These are phyloP conservation scores for Leccinum arenicola DNA, from an alignment of 768 basidiomycete genomes.

Conservation along the genomic window DNA sequence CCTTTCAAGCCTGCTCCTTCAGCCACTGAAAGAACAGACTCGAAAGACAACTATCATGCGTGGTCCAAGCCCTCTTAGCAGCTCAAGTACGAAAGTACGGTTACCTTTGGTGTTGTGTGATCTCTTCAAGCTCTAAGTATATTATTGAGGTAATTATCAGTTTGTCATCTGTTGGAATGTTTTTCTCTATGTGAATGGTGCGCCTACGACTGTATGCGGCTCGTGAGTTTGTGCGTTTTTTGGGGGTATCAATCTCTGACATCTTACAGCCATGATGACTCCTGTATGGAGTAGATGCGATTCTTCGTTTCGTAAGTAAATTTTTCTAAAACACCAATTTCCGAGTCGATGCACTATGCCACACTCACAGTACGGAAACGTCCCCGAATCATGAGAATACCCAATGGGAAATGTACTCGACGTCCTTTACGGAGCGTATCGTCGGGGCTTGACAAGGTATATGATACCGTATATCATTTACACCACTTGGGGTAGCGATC, in stretches of 20 bases:
- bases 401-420: too few species aligned
- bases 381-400: neutral
- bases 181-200: neutral
- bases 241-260: neutral
- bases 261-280: neutral
- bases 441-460: too few species aligned
- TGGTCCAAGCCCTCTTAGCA: neutral
- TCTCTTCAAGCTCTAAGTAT: neutral
- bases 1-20: neutral
- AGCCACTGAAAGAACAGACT: neutral
- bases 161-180: neutral
- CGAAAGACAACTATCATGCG: neutral
- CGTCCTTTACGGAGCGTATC: too few species aligned
- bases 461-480: too few species aligned
- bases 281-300: too few species aligned
- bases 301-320: neutral
- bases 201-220: neutral
- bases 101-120: neutral
- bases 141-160: too few species aligned
- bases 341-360: neutral
- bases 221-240: neutral
- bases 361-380: neutral
- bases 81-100: neutral
- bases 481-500: neutral
- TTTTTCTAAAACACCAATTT: neutral